Conservation (phyloP, 1,139 yeast genomes). For the Saccharomyces hybrid region DNA sequence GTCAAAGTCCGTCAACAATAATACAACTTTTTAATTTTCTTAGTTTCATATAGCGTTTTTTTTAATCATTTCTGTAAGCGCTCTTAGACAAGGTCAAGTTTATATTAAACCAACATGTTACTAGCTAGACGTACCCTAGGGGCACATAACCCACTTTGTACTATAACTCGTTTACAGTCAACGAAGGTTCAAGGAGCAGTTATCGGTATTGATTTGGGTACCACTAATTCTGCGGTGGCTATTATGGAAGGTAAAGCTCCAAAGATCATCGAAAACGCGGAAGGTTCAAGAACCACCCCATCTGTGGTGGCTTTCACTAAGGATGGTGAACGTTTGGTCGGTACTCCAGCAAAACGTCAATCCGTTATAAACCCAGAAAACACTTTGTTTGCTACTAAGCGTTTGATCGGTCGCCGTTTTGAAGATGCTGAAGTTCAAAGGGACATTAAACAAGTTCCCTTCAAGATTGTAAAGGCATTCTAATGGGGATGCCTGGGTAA, state of each 20-base stretch:
- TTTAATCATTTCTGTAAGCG: neutral
- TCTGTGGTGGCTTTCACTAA: constrained; percentile 97
- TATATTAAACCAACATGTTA: neutral
- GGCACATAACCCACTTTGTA: neutral
- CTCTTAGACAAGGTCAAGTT: neutral
- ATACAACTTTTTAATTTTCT: neutral
- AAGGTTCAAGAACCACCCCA: constrained; percentile 98
- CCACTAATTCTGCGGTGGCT: constrained; percentile 98
- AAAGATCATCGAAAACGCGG: constrained; percentile 93
- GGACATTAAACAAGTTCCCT: constrained; percentile 93
- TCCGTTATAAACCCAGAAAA: constrained; percentile 98
- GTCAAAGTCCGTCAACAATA: neutral
- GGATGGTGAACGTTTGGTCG: constrained; percentile 92
- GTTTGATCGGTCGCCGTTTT: constrained; percentile 96
- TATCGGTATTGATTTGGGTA: constrained; percentile 97
- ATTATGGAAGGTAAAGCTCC: constrained; percentile 96
- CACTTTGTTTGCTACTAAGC: constrained; percentile 95
- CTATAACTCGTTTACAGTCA: constrained; percentile 37
- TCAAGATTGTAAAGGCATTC: constrained; percentile 90
- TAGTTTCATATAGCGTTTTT: neutral
- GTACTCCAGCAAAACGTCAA: constrained; percentile 98
- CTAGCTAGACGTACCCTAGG: neutral
- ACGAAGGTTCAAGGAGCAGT: constrained; percentile 52
- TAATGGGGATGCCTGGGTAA: constrained; percentile 99
- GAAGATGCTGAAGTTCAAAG: constrained; percentile 95